Evolutionary conservation across 1,284 basidiomycete genomes (phyloP).

Genomic region (Apiotrichum siamense): DNA sequence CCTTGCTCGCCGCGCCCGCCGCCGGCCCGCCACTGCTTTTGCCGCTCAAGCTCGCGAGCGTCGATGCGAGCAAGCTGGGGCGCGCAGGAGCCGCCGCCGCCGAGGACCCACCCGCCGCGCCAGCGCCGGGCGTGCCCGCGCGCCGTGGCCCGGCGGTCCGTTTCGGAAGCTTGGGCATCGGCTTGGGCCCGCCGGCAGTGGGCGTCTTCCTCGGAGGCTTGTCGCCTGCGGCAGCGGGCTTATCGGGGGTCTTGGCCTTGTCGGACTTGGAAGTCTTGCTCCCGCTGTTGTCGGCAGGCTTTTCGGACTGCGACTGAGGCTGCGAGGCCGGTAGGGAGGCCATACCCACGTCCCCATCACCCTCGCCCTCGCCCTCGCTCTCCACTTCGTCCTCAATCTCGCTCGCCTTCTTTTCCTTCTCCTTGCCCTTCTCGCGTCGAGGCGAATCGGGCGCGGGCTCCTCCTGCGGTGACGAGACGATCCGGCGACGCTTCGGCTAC

Average conservation of each 20-base stretch:
- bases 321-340: no score
- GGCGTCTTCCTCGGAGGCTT: no score
- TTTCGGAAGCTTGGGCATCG: background rate
- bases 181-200: background rate
- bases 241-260: background rate
- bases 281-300: no score
- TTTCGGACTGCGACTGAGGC: background rate
- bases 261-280: background rate
- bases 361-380: background rate
- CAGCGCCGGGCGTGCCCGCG: no score
- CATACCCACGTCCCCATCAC: background rate
- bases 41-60: constrained; percentile 9
- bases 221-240: background rate
- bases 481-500: background rate
- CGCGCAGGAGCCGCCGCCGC: constrained; percentile 2
- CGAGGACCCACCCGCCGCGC: no score
- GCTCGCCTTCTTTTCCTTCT: background rate
- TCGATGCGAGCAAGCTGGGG: constrained; percentile 8
- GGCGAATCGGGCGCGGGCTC: background rate
- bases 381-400: background rate
- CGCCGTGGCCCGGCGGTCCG: background rate
- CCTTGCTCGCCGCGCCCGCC: background rate
- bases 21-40: no score
- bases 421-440: background rate
- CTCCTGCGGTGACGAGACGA: background rate